These are phyloP conservation scores for Chlorociboria aeruginascens DNA, from an alignment of 495 filamentous ascomycete genomes.

Conservation along the genomic window DNA sequence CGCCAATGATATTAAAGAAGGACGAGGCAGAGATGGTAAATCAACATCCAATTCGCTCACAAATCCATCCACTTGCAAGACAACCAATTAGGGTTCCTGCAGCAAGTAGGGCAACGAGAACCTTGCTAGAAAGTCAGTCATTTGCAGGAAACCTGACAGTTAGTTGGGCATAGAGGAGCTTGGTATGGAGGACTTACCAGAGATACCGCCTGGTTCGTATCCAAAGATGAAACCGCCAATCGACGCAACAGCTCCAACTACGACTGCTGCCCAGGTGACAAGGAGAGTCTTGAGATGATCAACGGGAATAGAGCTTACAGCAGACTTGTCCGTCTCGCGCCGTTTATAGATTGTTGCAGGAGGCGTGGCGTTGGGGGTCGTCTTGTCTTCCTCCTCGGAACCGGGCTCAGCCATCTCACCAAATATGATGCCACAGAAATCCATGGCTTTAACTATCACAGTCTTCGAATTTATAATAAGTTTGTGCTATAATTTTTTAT, in stretches of 20 bases:
- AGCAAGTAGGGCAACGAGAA: slow-evolving; percentile 46
- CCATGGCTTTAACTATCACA: too few species aligned
- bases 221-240: slow-evolving; percentile 79
- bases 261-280: slow-evolving; percentile 27
- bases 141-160: slow-evolving; percentile 44
- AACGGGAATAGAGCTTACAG: too few species aligned
- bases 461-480: too few species aligned
- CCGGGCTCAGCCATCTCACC: too few species aligned
- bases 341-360: too few species aligned
- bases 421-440: too few species aligned
- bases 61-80: slow-evolving; percentile 47
- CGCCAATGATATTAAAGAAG: slow-evolving; percentile 54
- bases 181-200: slow-evolving; percentile 3
- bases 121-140: slow-evolving; percentile 39
- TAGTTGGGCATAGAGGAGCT: slow-evolving; percentile 23
- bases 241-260: slow-evolving; percentile 36
- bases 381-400: too few species aligned
- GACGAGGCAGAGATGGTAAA: slow-evolving; percentile 42
- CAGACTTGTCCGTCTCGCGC: too few species aligned
- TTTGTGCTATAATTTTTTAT: too few species aligned
- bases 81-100: slow-evolving; percentile 62
- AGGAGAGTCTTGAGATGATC: too few species aligned
- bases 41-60: slow-evolving; percentile 33
- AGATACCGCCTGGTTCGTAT: slow-evolving; percentile 46
- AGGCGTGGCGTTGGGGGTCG: too few species aligned